Conservation (phyloP, 2,329 filamentous ascomycete genomes). For the Alternaria burnsii region DNA sequence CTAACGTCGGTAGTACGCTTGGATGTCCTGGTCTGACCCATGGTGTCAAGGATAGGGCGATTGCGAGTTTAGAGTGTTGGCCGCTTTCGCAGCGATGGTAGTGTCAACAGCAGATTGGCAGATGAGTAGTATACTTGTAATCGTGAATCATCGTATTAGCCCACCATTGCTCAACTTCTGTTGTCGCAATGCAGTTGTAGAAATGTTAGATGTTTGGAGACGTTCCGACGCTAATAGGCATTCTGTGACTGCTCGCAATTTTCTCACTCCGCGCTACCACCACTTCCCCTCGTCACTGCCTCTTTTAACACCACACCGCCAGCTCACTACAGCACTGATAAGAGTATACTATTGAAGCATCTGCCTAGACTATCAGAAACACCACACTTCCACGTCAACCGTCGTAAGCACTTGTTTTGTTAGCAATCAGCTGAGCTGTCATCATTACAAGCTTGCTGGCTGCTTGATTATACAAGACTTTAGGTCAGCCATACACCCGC, state of each 20-base stretch:
- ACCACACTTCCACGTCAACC: neutral
- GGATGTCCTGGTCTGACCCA: neutral
- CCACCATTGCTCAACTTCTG: too few relatives aligned
- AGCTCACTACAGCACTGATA: too few relatives aligned
- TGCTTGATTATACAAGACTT: neutral
- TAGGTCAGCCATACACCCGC: neutral
- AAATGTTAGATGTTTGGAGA: neutral
- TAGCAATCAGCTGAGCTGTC: neutral
- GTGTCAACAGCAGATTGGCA: neutral
- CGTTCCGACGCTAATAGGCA: neutral
- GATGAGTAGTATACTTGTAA: neutral
- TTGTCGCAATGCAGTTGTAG: too few relatives aligned
- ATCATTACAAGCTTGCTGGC: neutral
- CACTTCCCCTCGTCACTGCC: neutral
- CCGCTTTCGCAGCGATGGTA: neutral
- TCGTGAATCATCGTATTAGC: neutral
- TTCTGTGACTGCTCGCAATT: neutral
- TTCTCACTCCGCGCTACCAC: neutral
- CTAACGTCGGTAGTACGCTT: neutral
- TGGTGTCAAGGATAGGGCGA: neutral
- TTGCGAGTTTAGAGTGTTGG: conserved; percentile 1
- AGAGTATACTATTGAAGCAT: too few relatives aligned
- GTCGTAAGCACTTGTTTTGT: neutral
- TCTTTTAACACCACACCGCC: too few relatives aligned
- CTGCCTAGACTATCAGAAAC: neutral